Percentiles rank a stretch among this genome's conserved stretches.
These are phyloP conservation scores for Fusarium buxicola DNA, from an alignment of 2,329 filamentous ascomycete genomes.

Conservation along the genomic window DNA sequence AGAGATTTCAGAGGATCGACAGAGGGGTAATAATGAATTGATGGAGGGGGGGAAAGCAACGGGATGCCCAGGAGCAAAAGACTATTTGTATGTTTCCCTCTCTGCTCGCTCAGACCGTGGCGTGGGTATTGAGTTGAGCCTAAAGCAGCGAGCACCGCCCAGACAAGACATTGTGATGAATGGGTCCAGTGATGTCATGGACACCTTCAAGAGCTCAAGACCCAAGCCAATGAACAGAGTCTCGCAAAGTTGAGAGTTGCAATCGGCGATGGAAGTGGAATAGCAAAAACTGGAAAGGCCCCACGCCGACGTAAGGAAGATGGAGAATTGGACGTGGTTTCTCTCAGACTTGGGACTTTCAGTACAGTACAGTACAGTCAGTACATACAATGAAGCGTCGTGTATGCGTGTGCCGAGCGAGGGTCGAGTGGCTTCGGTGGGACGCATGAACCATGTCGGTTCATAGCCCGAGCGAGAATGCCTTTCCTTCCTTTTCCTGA, in stretches of 20 bases:
- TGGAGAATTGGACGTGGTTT: background rate
- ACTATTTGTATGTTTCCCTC: conserved; percentile 27
- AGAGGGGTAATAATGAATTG: conserved; percentile 20
- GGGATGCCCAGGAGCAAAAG: background rate
- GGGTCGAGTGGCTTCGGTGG: conserved; percentile 6
- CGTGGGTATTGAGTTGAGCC: conserved; percentile 17
- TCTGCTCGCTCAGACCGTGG: conserved; percentile 8
- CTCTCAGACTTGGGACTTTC: no score
- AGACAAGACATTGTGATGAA: conserved; percentile 19
- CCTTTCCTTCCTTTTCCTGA: conserved; percentile 1
- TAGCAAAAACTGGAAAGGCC: background rate
- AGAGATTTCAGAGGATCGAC: conserved; percentile 5
- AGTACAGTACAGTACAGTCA: background rate
- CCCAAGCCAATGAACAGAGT: no score
- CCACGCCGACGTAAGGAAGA: background rate
- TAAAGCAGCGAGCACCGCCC: conserved; percentile 16
- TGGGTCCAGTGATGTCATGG: conserved; percentile 46
- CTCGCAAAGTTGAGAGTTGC: background rate
- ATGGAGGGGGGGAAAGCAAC: conserved; percentile 3
- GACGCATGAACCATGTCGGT: conserved; percentile 27
- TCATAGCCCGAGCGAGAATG: background rate
- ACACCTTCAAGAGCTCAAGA: no score
- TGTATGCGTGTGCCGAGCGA: conserved; percentile 16
- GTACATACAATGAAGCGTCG: conserved; percentile 32
- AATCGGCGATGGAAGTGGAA: conserved; percentile 32